A percentile compares a stretch with the other conserved stretches of the same genome.
These are phyloP conservation scores for Aspergillus heteromorphus DNA, from an alignment of 495 filamentous ascomycete genomes.

Conservation along the genomic window DNA sequence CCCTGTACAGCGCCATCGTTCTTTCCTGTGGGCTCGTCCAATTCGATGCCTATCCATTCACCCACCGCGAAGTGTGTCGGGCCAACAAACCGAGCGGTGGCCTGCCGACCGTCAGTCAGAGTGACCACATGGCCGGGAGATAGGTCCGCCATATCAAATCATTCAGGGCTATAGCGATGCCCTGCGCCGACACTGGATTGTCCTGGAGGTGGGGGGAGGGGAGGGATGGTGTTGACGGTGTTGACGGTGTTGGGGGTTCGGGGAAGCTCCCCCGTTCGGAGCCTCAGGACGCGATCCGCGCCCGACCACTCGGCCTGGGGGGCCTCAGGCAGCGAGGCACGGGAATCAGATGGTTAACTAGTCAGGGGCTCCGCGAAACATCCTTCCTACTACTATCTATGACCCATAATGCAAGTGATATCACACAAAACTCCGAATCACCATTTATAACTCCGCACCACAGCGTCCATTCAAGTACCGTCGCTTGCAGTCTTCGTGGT, in stretches of 20 bases:
- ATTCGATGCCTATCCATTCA: conserved; percentile 87
- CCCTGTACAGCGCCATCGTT: conserved; percentile 92
- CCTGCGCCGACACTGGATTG: conserved; percentile 8
- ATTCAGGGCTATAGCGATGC: conserved; percentile 5
- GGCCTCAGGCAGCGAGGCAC: conserved; percentile 18
- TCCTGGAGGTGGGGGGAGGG: not conserved
- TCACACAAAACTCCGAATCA: no score
- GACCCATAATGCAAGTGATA: no score
- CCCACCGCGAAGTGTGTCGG: conserved; percentile 71
- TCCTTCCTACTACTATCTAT: no score
- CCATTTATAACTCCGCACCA: not conserved
- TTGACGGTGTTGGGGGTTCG: conserved; percentile 7
- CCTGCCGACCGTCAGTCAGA: conserved; percentile 70
- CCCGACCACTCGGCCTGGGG: not conserved
- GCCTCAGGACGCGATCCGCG: conserved; percentile 16
- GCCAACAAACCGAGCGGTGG: conserved; percentile 74
- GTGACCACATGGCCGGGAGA: conserved; percentile 55
- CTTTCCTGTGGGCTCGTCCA: conserved; percentile 79
- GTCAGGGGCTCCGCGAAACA: no score
- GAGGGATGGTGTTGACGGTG: conserved; percentile 17
- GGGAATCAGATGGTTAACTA: conserved; percentile 1
- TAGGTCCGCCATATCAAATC: conserved; percentile 32
- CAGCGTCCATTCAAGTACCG: not conserved
- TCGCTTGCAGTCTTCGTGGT: not conserved
- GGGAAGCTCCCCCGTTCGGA: conserved; percentile 8